These are phyloP conservation scores for Phytophthora agathidicida DNA, from an alignment of 352 stramenopile species.

Conservation along the genomic window DNA sequence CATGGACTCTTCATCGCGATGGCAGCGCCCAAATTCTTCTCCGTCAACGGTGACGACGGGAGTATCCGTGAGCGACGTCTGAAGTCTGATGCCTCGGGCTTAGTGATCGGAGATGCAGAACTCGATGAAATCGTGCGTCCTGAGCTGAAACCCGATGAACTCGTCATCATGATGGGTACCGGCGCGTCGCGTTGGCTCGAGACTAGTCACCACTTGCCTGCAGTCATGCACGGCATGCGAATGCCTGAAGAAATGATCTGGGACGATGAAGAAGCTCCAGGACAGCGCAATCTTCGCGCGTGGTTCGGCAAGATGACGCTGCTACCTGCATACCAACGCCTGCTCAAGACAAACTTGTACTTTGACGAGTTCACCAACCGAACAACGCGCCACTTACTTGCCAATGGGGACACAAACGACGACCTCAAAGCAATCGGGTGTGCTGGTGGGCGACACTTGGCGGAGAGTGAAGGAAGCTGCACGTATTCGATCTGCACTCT, in stretches of 20 bases:
- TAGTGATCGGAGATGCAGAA: slow-evolving; percentile 44
- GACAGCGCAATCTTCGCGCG: slow-evolving; percentile 41
- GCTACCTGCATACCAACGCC: slow-evolving; percentile 48
- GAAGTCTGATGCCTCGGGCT: slow-evolving; percentile 36
- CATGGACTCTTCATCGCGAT: slow-evolving; percentile 65
- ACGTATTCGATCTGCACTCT: slow-evolving; percentile 38
- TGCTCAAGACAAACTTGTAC: slow-evolving; percentile 34
- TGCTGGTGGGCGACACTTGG: slow-evolving; percentile 42
- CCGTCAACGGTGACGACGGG: slow-evolving; percentile 24
- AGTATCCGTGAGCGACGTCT: slow-evolving; percentile 30
- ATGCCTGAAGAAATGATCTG: slow-evolving; percentile 43
- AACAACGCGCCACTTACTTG: slow-evolving; percentile 44
- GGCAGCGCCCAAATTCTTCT: slow-evolving; percentile 52
- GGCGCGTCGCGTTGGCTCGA: slow-evolving; percentile 51
- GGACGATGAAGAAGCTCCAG: slow-evolving; percentile 8
- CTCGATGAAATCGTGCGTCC: slow-evolving; percentile 43
- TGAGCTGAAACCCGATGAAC: slow-evolving; percentile 54
- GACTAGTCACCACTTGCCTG: slow-evolving; percentile 46
- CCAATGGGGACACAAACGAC: slow-evolving; percentile 4
- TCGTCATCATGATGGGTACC: slow-evolving; percentile 66
- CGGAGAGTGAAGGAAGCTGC: slow-evolving; percentile 46
- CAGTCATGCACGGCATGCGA: slow-evolving; percentile 66
- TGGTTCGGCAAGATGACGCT: slow-evolving; percentile 75
- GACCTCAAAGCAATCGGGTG: slow-evolving; percentile 53
- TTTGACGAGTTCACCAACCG: slow-evolving; percentile 49